Evolutionary conservation across 176 grass and related monocot species (phyloP), one percentile per base, ranked within the genome.

Genomic region (Bothriochloa decipiens): DNA sequence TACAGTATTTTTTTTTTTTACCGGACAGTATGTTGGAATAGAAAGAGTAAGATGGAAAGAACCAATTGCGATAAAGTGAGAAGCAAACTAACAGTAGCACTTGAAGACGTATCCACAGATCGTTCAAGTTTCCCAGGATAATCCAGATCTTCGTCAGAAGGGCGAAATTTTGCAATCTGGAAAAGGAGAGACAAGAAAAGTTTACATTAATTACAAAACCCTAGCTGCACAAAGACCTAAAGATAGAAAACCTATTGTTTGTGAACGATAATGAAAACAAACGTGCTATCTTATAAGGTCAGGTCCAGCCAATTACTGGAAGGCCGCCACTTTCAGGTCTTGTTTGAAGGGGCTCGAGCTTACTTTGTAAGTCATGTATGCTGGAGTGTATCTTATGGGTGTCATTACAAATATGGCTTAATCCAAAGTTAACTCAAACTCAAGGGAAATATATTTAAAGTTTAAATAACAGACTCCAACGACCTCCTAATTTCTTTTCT

Each of bases 141-240:
- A 87, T 99, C 91, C 57, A 99, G 88, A 91, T 99, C 96, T 78
- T 91, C 88, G 50, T 91, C 82, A 68, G 91, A 92, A 68, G 93
- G 93, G 80, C 91, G 91, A 46, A 92, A 99, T 71, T 96, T 99
- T 67, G 96, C 91, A 89, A 99, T 96, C 96, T 99, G 88, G 58
- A 81, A 70, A 87, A 55, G 68, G 64, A 62, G 13, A 43, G 65
- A 81, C 2, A 61, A 69, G 63, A 90, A 83, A 81, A 27, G 27
- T 84, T 60, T 76, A 86, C 13, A 82, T 67, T 66, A 76, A 57
- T 60, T 37, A 68, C 49, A 82, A 82, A 28, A 41, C 22, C 23
- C 8, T 81, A 23, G 29, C 65, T 70, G 22, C 13, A 57, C 13
- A 57, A 70, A 81, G 43, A 35, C 22, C 29, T 70, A 55, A 81